Conservation (phyloP, 805 yeast genomes). For the Metschnikowia santaceciliae region DNA sequence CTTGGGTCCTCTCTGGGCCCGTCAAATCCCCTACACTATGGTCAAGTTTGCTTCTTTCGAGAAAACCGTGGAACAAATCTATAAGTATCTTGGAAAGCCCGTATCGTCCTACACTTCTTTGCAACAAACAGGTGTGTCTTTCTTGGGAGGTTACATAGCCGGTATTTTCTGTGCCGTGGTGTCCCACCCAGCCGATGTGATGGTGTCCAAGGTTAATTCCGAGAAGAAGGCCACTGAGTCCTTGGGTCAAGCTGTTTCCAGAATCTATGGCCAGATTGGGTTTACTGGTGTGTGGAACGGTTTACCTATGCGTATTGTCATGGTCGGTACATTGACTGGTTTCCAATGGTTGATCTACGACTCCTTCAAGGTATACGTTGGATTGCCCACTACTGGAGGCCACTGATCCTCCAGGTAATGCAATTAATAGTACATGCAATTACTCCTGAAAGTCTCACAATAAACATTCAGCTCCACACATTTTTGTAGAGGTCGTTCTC, state of each 20-base stretch:
- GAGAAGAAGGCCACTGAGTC: conserved; percentile 64
- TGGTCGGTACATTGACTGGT: conserved; percentile 97
- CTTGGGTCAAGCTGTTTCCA: conserved; percentile 58
- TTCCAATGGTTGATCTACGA: conserved; percentile 97
- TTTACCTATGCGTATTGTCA: conserved; percentile 84
- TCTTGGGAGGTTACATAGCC: conserved; percentile 93
- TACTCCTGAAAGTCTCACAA: neutral
- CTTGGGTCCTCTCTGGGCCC: conserved; percentile 85
- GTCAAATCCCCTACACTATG: conserved; percentile 99
- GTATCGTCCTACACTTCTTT: conserved; percentile 65
- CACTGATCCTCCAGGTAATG: conserved; percentile 17
- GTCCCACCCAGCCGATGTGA: conserved; percentile 98
- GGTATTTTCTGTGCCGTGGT: conserved; percentile 95
- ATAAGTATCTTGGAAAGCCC: conserved; percentile 65
- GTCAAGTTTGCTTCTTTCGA: conserved; percentile 95
- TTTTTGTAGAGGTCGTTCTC: conserved; percentile 69
- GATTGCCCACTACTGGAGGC: conserved; percentile 90
- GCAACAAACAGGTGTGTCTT: conserved; percentile 92
- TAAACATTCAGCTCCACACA: conserved; percentile 49
- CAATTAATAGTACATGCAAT: neutral
- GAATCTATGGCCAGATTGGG: conserved; percentile 82
- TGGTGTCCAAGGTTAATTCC: conserved; percentile 89
- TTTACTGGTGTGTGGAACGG: conserved; percentile 95
- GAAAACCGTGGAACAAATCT: conserved; percentile 79
- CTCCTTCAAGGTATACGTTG: conserved; percentile 90